Base-by-base conservation (phyloP, 805 yeast species). In the Pichia kluyveri region DNA sequence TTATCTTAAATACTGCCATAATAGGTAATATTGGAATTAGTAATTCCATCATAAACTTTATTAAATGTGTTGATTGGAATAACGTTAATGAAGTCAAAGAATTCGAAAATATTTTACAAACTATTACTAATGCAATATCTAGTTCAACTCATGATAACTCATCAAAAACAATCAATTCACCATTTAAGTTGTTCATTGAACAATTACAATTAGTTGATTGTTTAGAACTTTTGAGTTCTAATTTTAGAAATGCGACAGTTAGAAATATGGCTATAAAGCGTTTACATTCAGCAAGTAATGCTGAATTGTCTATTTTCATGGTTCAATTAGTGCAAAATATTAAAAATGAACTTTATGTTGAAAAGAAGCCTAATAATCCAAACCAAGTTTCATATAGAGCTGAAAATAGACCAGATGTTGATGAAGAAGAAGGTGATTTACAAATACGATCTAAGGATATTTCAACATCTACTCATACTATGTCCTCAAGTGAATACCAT, bases 311-410 rank as follows among this genome's bases (percentile, higher is more conserved):
- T 48, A 70, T 90, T 51, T 93, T 87, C 58, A 68, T 93, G 53
- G 73, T 91, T 47, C 99, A 93, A 64, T 70, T 91, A 17, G 98
- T 91, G 0, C 97, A 90, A 59, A 95, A 96, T 0, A 75, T 91
- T 37, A 83, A 86, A 56, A 87, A 87, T 61, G 99, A 93, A 58
- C 57, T 56, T 38, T 49, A 55, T 11, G 62, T 56, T 36, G 60
- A 54, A 8, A 58, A 55, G 30, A 48, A 8, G 2, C 40, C 36
- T 18, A 41, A 47, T 12, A 46, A 44, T 10, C 15, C 3, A 9
- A 39, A 39, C 12, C 18, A 39, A 8, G 8, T 23, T 9, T 42
- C 34, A 8, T 34, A 43, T n/a, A 30, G 44, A 26, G 15, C 46
- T 14, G 18, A 26, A 2, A 41, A 19, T 34, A 38, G 41, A 31